Conservation (phyloP, 345 rosid genomes). For the Camelina laxa region DNA sequence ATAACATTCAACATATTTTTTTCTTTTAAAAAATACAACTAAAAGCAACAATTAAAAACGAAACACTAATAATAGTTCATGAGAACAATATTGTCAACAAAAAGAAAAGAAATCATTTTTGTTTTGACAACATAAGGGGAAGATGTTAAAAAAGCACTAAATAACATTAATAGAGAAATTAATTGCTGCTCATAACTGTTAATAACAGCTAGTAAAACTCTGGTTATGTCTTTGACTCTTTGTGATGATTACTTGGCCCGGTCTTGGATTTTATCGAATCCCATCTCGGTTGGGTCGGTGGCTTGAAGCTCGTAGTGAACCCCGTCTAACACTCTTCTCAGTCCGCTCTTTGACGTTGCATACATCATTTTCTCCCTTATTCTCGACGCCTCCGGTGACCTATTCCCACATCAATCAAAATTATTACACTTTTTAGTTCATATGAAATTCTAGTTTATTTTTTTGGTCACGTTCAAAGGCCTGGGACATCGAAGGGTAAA, state of each 20-base stretch:
- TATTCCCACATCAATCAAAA: conserved; percentile 20
- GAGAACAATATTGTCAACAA: conserved; percentile 25
- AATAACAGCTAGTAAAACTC: conserved; percentile 23
- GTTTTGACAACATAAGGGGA: not conserved
- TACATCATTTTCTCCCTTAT: conserved; percentile 87
- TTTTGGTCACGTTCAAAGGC: too few species aligned
- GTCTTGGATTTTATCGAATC: conserved; percentile 77
- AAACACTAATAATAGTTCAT: conserved; percentile 5
- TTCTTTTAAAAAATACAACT: not conserved
- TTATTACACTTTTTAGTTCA: too few species aligned
- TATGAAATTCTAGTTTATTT: too few species aligned
- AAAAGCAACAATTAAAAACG: conserved; percentile 8
- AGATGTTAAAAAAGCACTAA: conserved; percentile 39
- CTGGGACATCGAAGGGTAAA: not conserved
- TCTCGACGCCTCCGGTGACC: conserved; percentile 88
- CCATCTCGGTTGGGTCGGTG: conserved; percentile 96
- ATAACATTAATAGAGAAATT: conserved; percentile 15
- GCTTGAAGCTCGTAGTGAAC: conserved; percentile 92
- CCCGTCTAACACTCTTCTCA: conserved; percentile 87
- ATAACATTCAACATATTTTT: conserved; percentile 7
- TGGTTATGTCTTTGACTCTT: not conserved
- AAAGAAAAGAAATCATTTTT: not conserved
- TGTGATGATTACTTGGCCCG: conserved; percentile 56
- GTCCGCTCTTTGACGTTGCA: conserved; percentile 85
- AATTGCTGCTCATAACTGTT: conserved; percentile 20